Evolutionary conservation across 202 grass and related monocot genomes (phyloP).

Genomic region (Schoenoplectus triqueter): DNA sequence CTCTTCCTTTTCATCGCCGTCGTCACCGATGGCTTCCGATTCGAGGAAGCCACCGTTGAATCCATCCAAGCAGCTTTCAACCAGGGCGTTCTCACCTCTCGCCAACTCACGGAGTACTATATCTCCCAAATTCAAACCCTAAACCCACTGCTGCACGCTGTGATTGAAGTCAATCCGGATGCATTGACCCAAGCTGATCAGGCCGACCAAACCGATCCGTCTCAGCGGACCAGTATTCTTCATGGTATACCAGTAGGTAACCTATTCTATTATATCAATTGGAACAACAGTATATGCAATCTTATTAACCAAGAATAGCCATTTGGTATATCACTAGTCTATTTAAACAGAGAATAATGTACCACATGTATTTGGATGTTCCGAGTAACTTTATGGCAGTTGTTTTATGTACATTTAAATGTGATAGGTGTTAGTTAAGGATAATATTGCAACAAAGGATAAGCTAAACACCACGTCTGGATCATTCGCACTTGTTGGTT

Average conservation of each 20-base stretch:
- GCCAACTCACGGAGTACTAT: slow-evolving; percentile 61
- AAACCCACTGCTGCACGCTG: slow-evolving; percentile 62
- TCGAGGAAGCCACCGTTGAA: slow-evolving; percentile 61
- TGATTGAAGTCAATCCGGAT: slow-evolving; percentile 64
- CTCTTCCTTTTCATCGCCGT: slow-evolving; percentile 7
- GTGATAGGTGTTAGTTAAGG: slow-evolving; percentile 69
- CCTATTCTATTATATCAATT: neutral
- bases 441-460: slow-evolving; percentile 67
- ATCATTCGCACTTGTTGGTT: slow-evolving; percentile 66
- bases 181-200: slow-evolving; percentile 17
- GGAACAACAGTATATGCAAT: neutral
- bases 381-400: neutral
- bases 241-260: slow-evolving; percentile 35
- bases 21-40: slow-evolving; percentile 41
- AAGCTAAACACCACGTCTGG: slow-evolving; percentile 68
- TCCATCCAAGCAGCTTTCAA: slow-evolving; percentile 59
- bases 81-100: slow-evolving; percentile 57
- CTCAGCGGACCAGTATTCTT: slow-evolving; percentile 20
- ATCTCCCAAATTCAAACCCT: slow-evolving; percentile 51
- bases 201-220: neutral
- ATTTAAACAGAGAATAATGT: neutral
- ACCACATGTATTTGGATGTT: neutral
- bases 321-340: neutral
- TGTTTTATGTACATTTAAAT: neutral
- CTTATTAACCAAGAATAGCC: neutral